Conservation (phyloP, 768 basidiomycete species). For the Lentinula boryana region DNA sequence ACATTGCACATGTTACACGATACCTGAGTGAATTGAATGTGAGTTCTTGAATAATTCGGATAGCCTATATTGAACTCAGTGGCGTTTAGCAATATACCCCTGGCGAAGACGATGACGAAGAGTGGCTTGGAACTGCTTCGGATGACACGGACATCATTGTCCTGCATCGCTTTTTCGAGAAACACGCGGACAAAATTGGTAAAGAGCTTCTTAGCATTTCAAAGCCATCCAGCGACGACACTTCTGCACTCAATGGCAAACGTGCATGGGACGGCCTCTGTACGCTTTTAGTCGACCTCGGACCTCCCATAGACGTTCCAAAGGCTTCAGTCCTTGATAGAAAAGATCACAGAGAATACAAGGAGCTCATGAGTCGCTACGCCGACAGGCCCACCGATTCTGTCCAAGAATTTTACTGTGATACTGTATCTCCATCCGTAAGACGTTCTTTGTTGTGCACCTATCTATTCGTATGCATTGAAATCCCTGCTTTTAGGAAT, state of each 20-base stretch:
- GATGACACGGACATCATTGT: conserved; percentile 84
- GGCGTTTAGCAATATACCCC: conserved; percentile 8
- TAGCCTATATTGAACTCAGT: neutral
- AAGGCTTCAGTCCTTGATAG: conserved; percentile 43
- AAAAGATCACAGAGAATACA: conserved; percentile 55
- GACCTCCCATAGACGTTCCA: conserved; percentile 63
- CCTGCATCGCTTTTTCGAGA: conserved; percentile 78
- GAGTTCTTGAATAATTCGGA: conserved; percentile 14
- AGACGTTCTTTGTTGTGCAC: conserved; percentile 8
- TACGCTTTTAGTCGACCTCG: conserved; percentile 72
- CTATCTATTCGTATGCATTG: neutral
- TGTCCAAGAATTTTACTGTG: conserved; percentile 63
- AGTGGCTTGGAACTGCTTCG: conserved; percentile 70
- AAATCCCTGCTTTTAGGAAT: conserved; percentile 19
- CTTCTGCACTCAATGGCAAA: conserved; percentile 58
- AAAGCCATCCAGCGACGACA: conserved; percentile 49
- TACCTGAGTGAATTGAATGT: conserved; percentile 77
- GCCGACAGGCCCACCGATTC: conserved; percentile 52
- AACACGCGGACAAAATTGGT: conserved; percentile 82
- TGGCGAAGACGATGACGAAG: conserved; percentile 58
- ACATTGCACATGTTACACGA: conserved; percentile 67
- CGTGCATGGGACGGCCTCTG: conserved; percentile 83
- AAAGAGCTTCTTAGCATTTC: conserved; percentile 76
- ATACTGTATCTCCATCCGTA: conserved; percentile 43
- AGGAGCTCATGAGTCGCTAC: conserved; percentile 62